Evolutionary conservation across 257 asterid genomes (phyloP), one percentile per base, ranked within the genome.

Genomic region (Plantago ovata): DNA sequence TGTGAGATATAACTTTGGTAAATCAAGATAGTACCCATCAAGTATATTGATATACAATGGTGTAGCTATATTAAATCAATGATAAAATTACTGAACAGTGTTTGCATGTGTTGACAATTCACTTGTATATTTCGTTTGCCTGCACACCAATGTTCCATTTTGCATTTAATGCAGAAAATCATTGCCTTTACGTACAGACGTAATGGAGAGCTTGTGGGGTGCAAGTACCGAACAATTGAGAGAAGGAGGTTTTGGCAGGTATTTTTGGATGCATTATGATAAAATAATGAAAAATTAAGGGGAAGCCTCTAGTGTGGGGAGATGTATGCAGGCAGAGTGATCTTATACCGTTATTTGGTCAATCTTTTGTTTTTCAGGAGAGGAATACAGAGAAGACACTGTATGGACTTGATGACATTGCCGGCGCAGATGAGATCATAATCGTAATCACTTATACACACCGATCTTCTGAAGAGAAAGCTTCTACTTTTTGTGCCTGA

Each of bases 231-330:
- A 13, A 83, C 81, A 28, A 24, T 77, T 6, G 79, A 70, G 61
- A 88, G 81, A 75, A 83, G 19, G 74, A 83, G 19, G 74, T 88
- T 64, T 71, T 85, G 96, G 96, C 96, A 82, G 95, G 94, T 86
- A 74, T 44, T 20, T 41, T n/a, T 14, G 13, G 12, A 52, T 52
- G 51, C 19, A 40, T 51, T 38, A 28, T n/a, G 9, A 15, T n/a
- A 10, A 14, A 53, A 32, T 13, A 14, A 36, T 13, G 12, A 13
- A n/a, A n/a, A n/a, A n/a, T n/a, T n/a, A n/a, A n/a, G n/a, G n/a
- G n/a, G n/a, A n/a, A n/a, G n/a, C n/a, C n/a, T n/a, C n/a, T n/a
- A n/a, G 7, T 28, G 36, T 28, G 36, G 36, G 36, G 36, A 28
- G 7, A 28, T 3, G 7, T 0, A 28, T 28, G 7, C 36, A 28